Evolutionary conservation across 208 protist species (phyloP).

Genomic region (Sergeia podlipaevii): DNA sequence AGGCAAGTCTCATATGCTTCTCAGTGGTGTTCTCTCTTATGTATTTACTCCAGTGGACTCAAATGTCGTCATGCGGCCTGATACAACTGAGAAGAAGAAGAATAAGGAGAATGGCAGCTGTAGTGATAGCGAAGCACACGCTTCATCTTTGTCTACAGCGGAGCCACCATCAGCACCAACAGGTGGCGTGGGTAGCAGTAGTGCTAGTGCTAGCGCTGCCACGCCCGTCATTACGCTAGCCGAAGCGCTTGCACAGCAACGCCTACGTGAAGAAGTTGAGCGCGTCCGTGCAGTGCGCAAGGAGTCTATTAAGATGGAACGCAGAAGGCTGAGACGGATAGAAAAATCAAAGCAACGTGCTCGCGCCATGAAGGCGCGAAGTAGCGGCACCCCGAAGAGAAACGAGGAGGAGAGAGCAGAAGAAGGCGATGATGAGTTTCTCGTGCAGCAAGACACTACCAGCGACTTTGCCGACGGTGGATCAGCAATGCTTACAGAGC

Average conservation of each 20-base stretch:
- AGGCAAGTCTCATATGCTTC: constrained; percentile 94
- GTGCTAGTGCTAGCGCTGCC: not conserved
- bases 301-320: not conserved
- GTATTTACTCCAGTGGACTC: constrained; percentile 31
- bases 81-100: not conserved
- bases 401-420: too few relatives aligned
- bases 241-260: not conserved
- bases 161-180: not conserved
- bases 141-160: not conserved
- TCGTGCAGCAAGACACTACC: too few relatives aligned
- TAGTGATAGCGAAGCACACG: not conserved
- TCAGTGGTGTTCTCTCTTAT: constrained; percentile 78
- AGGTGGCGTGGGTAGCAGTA: not conserved
- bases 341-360: too few relatives aligned
- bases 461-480: not conserved
- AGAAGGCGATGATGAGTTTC: too few relatives aligned
- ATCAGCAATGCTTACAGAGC: not conserved
- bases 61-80: not conserved
- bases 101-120: not conserved
- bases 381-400: too few relatives aligned
- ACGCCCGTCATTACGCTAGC: not conserved
- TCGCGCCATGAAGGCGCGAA: too few relatives aligned
- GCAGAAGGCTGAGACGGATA: not conserved
- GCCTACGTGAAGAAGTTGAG: constrained; percentile 1
- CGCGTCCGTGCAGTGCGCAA: not conserved